These are phyloP conservation scores for Entamoeba histolytica DNA, from an alignment of 208 protist species.

Conservation along the genomic window DNA sequence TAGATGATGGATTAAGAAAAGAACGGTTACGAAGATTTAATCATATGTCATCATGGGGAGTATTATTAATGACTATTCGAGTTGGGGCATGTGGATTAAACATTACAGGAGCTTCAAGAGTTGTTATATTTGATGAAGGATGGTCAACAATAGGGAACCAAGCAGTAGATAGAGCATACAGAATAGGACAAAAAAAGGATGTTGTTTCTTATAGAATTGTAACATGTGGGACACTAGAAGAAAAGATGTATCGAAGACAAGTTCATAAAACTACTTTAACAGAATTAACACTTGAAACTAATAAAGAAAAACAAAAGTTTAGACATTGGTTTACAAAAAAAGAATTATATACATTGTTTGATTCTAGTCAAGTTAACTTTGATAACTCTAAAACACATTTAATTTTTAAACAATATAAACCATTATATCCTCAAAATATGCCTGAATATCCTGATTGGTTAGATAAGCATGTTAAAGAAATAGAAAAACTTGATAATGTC, in stretches of 20 bases:
- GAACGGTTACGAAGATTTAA: neutral
- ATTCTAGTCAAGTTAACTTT: neutral
- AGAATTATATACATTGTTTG: neutral
- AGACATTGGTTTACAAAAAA: neutral
- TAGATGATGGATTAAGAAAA: neutral
- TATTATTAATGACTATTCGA: slow-evolving; percentile 82
- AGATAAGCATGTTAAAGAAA: neutral
- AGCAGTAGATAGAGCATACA: slow-evolving; percentile 59
- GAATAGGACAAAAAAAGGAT: slow-evolving; percentile 26
- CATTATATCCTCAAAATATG: neutral
- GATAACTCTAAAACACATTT: neutral
- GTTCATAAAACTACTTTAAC: neutral
- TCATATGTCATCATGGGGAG: neutral
- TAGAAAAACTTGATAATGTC: neutral
- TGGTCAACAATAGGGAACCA: slow-evolving; percentile 72
- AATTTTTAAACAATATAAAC: neutral
- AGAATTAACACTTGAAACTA: neutral
- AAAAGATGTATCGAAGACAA: neutral
- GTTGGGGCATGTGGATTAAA: slow-evolving; percentile 85
- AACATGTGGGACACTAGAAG: neutral
- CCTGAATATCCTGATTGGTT: neutral
- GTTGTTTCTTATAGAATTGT: neutral
- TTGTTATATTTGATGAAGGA: slow-evolving; percentile 93
- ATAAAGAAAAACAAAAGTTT: neutral
- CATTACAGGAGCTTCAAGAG: slow-evolving; percentile 83